Evolutionary conservation across 139 green algal genomes (phyloP), one percentile per base, ranked within the genome.

Genomic region (Asterochloris erici): DNA sequence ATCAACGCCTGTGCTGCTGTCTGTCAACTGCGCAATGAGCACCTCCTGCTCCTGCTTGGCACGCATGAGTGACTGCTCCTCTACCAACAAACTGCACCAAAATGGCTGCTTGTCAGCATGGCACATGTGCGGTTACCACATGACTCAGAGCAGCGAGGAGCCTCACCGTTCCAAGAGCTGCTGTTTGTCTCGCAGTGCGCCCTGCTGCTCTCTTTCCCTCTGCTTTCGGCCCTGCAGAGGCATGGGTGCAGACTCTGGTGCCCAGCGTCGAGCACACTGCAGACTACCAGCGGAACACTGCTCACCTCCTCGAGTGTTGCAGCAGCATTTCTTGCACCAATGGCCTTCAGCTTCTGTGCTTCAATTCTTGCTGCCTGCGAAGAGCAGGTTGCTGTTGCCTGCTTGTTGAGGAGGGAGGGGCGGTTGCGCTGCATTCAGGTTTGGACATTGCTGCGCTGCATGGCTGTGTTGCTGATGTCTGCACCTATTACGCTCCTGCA

Each of bases 301-400:
- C 86, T 75, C 69, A 91, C 90, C 84, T 94, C 90, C 73, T 92
- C 85, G 19, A 91, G 79, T 14, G 90, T 87, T 38, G 91, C 90
- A 29, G 91, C 88, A 66, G 86, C 84, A 82, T 94, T 94, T 9
- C 91, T 79, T 24, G 93, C 26, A 9, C 91, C 90, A 19, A 94
- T 89, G 12, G 91, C 91, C 28, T 84, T 86, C 2, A 94, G 86
- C 83, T 94, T 94, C 83, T 94, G 90, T 0, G 84, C 80, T 54
- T 93, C 91, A 17, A 94, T 90, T 17, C 81, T 82, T 9, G 92
- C 89, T 28, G 90, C 91, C 89, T 92, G 85, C 68, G 29, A 13
- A 61, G 21, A 78, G 10, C 14, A 13, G 14, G n/a, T 0, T 24
- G 62, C 21, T 54, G 70, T 27, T 47, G 70, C 70, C 19, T 26